Evolutionary conservation across 2,329 filamentous ascomycete species (phyloP).

Genomic region (Ophiostoma piceae): DNA sequence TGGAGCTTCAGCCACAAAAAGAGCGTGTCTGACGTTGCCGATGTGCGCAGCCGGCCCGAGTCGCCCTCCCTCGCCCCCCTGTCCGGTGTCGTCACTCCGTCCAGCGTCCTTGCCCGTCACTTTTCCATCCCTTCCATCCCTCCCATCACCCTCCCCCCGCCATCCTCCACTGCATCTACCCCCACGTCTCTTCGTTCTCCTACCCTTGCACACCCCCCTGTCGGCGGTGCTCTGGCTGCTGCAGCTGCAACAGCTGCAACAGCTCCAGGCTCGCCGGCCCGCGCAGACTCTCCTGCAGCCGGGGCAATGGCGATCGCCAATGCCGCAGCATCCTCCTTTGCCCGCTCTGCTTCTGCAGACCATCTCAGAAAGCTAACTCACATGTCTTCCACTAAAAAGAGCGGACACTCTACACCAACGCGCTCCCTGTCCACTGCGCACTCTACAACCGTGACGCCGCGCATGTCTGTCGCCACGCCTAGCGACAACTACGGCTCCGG

Average conservation of each 20-base stretch:
- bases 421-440: slow-evolving; percentile 69
- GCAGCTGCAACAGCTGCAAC: slow-evolving; percentile 22
- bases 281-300: slow-evolving; percentile 31
- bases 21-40: slow-evolving; percentile 42
- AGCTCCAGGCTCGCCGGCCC: slow-evolving; percentile 23
- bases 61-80: slow-evolving; percentile 52
- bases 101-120: slow-evolving; percentile 60
- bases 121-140: slow-evolving; percentile 58
- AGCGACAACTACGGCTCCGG: slow-evolving; percentile 28
- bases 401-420: slow-evolving; percentile 83
- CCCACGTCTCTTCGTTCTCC: slow-evolving; percentile 20
- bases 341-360: slow-evolving; percentile 57
- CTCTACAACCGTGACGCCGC: slow-evolving; percentile 41
- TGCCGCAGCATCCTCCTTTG: slow-evolving; percentile 35
- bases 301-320: slow-evolving; percentile 26
- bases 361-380: slow-evolving; percentile 85
- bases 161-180: slow-evolving; percentile 21
- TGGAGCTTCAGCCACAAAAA: slow-evolving; percentile 39
- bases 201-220: not conserved
- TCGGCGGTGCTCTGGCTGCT: slow-evolving; percentile 1
- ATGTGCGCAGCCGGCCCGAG: slow-evolving; percentile 40
- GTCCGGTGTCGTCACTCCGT: slow-evolving; percentile 59
- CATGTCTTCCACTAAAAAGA: slow-evolving; percentile 68
- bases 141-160: slow-evolving; percentile 12
- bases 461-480: slow-evolving; percentile 25